Evolutionary conservation across 176 grass and related monocot species (phyloP).

Genomic region (Avena atlantica): DNA sequence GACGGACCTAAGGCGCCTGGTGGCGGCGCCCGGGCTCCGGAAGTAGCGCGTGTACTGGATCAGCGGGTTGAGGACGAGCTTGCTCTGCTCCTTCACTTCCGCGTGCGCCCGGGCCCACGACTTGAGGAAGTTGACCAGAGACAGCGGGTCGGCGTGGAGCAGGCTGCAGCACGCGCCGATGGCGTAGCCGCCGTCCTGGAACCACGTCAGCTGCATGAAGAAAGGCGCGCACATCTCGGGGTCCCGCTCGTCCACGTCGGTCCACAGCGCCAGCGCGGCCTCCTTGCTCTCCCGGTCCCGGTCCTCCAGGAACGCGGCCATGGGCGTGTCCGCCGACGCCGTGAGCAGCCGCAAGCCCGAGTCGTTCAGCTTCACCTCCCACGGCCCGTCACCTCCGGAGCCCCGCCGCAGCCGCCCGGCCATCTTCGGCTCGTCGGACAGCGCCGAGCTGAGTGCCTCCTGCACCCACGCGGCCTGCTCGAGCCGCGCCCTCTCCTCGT

Average conservation of each 20-base stretch:
- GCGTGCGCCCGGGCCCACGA: constrained; percentile 62
- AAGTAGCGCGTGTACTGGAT: constrained; percentile 61
- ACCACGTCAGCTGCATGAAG: constrained; percentile 75
- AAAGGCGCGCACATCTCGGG: constrained; percentile 69
- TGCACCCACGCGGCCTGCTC: constrained; percentile 68
- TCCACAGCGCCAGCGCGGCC: constrained; percentile 61
- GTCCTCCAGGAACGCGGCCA: constrained; percentile 58
- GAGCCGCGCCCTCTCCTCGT: constrained; percentile 47
- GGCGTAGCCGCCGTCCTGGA: constrained; percentile 64
- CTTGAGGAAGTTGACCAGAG: constrained; percentile 59
- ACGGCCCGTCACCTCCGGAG: constrained; percentile 15
- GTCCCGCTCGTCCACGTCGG: constrained; percentile 45
- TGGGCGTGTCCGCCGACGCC: constrained; percentile 54
- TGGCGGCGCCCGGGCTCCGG: constrained; percentile 40
- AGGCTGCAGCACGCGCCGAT: constrained; percentile 66
- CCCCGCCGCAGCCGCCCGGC: constrained; percentile 69
- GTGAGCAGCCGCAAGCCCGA: constrained; percentile 69
- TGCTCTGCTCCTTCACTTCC: constrained; percentile 39
- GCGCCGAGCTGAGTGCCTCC: constrained; percentile 64
- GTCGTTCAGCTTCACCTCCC: constrained; percentile 84
- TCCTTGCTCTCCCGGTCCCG: constrained; percentile 44
- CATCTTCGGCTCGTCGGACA: constrained; percentile 65
- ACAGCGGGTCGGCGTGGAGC: constrained; percentile 63
- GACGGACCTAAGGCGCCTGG: constrained; percentile 50
- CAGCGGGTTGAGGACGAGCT: constrained; percentile 46